Evolutionary conservation across 345 rosid species (phyloP).

Genomic region (Eucalyptus virginea): DNA sequence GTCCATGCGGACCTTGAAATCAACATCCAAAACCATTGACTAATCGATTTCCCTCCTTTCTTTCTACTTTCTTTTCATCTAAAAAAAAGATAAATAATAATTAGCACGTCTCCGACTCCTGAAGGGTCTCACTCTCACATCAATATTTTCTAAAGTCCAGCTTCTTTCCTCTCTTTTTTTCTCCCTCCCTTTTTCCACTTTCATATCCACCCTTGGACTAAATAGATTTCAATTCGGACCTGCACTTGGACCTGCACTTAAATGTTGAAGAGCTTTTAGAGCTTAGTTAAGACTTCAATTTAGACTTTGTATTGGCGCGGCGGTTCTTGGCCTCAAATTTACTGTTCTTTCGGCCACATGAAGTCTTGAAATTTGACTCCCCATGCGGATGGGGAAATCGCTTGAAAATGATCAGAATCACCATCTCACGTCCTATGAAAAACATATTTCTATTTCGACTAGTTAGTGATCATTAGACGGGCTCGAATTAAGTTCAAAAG

Average conservation of each 20-base stretch:
- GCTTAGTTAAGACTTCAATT: background rate
- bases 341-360: background rate
- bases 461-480: fast-evolving
- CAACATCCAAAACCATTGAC: background rate
- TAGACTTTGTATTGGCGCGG: background rate
- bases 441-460: background rate
- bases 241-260: background rate
- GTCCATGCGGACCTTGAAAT: background rate
- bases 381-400: too few relatives aligned
- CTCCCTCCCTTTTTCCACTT: background rate
- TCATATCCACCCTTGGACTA: background rate
- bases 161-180: background rate
- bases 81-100: background rate
- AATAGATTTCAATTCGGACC: background rate
- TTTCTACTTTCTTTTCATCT: background rate
- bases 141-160: background rate
- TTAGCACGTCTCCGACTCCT: background rate
- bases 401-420: background rate
- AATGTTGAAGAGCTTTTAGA: background rate
- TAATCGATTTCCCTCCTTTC: background rate
- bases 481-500: background rate
- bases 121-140: background rate
- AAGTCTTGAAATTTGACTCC: background rate
- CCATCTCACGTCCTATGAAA: background rate
- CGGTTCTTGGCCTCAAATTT: background rate